Evolutionary conservation across 2,329 filamentous ascomycete genomes (phyloP).

Genomic region (Fusarium protoensiforme): DNA sequence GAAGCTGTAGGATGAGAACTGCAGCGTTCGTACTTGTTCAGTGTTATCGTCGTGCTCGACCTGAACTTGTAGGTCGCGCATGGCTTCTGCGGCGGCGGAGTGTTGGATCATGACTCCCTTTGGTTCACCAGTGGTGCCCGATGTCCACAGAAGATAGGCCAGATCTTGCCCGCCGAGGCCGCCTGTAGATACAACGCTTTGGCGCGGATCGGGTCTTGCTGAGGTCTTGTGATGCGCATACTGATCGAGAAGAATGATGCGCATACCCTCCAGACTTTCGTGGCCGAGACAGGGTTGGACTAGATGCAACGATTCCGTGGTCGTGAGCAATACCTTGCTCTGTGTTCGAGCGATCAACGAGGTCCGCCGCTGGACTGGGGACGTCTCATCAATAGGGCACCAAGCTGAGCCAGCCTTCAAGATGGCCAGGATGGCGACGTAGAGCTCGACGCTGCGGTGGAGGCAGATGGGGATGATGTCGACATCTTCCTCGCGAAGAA

Average conservation of each 20-base stretch:
- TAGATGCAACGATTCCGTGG: constrained; percentile 2
- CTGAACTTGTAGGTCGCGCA: constrained; percentile 20
- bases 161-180: neutral
- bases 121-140: constrained; percentile 18
- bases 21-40: constrained; percentile 14
- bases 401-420: constrained; percentile 23
- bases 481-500: constrained; percentile 10
- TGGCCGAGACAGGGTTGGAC: constrained; percentile 12
- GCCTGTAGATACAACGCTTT: neutral
- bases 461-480: constrained; percentile 20
- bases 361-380: constrained; percentile 16
- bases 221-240: neutral
- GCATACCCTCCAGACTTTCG: neutral
- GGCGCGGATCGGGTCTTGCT: neutral
- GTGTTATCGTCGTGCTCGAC: constrained; percentile 13
- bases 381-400: constrained; percentile 23
- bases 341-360: constrained; percentile 25
- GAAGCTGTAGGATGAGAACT: constrained; percentile 26
- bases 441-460: constrained; percentile 14
- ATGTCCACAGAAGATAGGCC: constrained; percentile 23
- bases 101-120: constrained; percentile 31
- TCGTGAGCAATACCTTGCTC: constrained; percentile 10
- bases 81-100: constrained; percentile 12
- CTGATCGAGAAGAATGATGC: constrained; percentile 17
- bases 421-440: constrained; percentile 21